Evolutionary conservation across 345 rosid species (phyloP), one percentile per base, ranked within the genome.

Genomic region (Eucalyptus sp.): DNA sequence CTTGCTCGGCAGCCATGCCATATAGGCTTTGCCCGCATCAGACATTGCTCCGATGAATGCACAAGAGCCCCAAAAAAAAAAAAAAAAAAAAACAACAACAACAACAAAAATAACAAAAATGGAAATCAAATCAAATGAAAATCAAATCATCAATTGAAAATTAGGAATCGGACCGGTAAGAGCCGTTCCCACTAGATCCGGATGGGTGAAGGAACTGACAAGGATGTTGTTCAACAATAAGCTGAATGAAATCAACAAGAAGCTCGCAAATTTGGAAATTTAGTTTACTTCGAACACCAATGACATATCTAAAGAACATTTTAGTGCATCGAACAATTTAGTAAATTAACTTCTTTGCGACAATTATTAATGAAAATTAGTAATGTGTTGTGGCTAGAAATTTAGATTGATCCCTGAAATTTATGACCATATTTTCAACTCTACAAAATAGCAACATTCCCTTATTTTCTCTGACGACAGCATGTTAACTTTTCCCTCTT

Each of bases 81-180:
- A 2, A 51, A 51, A 51, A 7, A 2, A 51, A 51, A 33, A 33
- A 33, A 33, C 2, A 33, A 33, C 2, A 33, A 33, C 2, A 33
- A 33, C 2, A 33, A 33, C 2, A 33, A 33, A 33, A 33, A 33
- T 3, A 33, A 33, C 33, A 33, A 33, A 33, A 33, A 33, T 33
- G 37, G 3, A 51, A 51, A 51, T 51, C 22, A 51, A 0, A 51
- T 16, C 54, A 51, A 51, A 51, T 51, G 3, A 51, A 51, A 16
- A 16, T 51, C 4, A 51, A 3, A 51, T 51, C 3, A 4, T 6
- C 56, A 7, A 17, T 20, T 22, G 27, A 56, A 56, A 56, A 20
- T 22, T 20, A 4, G 5, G 62, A 56, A 0, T 22, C 6, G 1
- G 5, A 56, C 0, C 0, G 0, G 3, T 56, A 22, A 22, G 11